Base-by-base conservation (phyloP, 2,329 filamentous ascomycete species). In the Epichloe amarillans region DNA sequence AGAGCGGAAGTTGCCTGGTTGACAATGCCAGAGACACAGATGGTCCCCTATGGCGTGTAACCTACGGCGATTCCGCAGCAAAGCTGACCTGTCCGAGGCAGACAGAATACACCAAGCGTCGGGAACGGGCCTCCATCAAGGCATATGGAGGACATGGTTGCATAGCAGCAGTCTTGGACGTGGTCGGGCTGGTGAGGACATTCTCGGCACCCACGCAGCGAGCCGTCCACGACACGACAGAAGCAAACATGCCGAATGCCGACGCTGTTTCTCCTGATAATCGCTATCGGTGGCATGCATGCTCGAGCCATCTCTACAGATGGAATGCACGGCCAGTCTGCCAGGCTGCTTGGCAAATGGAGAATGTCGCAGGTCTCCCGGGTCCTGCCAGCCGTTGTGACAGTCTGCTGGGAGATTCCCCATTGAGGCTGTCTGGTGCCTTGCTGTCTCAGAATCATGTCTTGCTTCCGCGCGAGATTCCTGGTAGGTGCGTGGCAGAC, bases 111-210 rank as follows among this genome's bases (percentile, higher is more conserved):
- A 2, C 53, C 11, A 45, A 45, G 19, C 52, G 54, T 17, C 54
- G 52, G 17, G 45, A 52, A 2, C 15, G 49, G 8, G 53, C 52
- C 14, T 53, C 77, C 55, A 67, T 30, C 26, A 30, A 0, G 54
- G 72, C 73, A 19, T 75, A 74, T 66, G 73, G 74, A 38, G 72
- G 73, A 3, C 63, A 75, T 26, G 73, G 72, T 8, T 62, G 75
- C 19, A 76, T 2, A 72, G 72, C 7, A 71, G 26, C 26, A 8
- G 76, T 47, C 70, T 68, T 52, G 7, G 74, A 76, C 50, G 66
- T 73, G 66, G 63, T 2, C 52, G 62, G 5, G 65, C 66, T 2
- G 65, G 69, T 52, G 64, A 68, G 5, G 55, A 50, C 4, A 73
- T 73, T 40, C 61, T 73, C 7, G 67, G 72, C 56, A 66, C 62